These are phyloP conservation scores for Ceratocystis cacaofunesta DNA, from an alignment of 2,329 filamentous ascomycete genomes.

Conservation along the genomic window DNA sequence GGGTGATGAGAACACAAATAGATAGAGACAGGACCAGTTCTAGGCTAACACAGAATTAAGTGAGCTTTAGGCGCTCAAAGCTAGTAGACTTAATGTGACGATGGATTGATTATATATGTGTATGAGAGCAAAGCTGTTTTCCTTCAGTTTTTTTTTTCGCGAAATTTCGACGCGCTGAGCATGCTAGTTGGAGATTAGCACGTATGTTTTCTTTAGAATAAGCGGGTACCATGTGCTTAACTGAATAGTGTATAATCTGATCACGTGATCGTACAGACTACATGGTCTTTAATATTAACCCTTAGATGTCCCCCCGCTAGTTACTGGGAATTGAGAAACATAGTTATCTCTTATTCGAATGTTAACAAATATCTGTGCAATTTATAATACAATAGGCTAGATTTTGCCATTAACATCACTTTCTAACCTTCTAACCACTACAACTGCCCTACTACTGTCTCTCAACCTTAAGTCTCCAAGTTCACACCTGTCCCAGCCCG, in stretches of 20 bases:
- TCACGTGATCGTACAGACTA: background rate
- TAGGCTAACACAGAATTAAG: too few relatives aligned
- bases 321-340: background rate
- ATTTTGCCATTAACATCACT: too few relatives aligned
- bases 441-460: background rate
- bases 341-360: background rate
- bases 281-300: background rate
- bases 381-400: too few relatives aligned
- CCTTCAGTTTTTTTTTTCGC: background rate
- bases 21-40: background rate
- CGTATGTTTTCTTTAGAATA: background rate
- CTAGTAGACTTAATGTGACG: background rate
- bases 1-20: background rate
- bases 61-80: background rate
- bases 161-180: slow-evolving; percentile 4
- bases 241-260: rapidly evolving
- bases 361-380: background rate
- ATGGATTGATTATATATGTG: background rate
- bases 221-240: background rate
- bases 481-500: background rate
- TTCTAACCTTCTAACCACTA: too few relatives aligned
- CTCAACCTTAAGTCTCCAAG: background rate
- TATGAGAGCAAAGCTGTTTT: too few relatives aligned
- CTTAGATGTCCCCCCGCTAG: background rate
- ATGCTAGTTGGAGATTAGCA: background rate